phyloP scores from a whole-genome alignment of 352 stramenopile species.

The Pythium oligandrum region DNA sequence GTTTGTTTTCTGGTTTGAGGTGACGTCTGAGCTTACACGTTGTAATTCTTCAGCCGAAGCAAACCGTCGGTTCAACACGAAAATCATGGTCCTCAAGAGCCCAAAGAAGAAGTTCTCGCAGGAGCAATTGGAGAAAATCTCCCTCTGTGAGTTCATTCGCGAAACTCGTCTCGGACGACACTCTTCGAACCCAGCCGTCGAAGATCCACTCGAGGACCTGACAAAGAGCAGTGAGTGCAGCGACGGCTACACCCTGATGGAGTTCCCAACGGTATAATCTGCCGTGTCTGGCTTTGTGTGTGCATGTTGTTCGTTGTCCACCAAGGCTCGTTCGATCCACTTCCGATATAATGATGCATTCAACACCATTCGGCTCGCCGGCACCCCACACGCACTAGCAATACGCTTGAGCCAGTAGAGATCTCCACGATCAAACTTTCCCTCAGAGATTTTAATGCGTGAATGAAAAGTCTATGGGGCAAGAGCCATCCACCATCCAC shows the following conservation, averaged over 20 bases:
- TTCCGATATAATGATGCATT: too few relatives aligned
- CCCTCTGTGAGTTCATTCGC: conserved; percentile 72
- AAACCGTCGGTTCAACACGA: conserved; percentile 64
- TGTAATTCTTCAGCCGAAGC: conserved; percentile 38
- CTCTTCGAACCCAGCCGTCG: not conserved
- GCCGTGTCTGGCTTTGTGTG: conserved; percentile 2
- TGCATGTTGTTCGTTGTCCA: conserved; percentile 7
- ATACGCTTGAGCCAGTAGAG: too few relatives aligned
- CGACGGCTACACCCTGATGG: conserved; percentile 71
- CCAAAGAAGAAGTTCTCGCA: conserved; percentile 43
- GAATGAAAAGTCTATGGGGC: too few relatives aligned
- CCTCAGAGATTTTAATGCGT: too few relatives aligned
- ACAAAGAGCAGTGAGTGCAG: conserved; percentile 81
- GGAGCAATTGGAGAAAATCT: conserved; percentile 50
- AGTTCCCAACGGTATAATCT: conserved; percentile 56
- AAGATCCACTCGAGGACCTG: conserved; percentile 45
- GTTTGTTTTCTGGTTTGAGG: not conserved
- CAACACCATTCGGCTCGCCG: too few relatives aligned
- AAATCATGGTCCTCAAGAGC: conserved; percentile 77
- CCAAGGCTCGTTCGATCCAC: too few relatives aligned
- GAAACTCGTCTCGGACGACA: conserved; percentile 52
- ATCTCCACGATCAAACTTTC: too few relatives aligned
- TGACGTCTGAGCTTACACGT: not conserved
- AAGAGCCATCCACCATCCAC: too few relatives aligned
- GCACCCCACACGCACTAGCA: too few relatives aligned